Percentiles rank a stretch among this genome's conserved stretches.
Evolutionary conservation across 2,329 filamentous ascomycete species (phyloP).

Genomic region (Colletotrichum eremochloae): DNA sequence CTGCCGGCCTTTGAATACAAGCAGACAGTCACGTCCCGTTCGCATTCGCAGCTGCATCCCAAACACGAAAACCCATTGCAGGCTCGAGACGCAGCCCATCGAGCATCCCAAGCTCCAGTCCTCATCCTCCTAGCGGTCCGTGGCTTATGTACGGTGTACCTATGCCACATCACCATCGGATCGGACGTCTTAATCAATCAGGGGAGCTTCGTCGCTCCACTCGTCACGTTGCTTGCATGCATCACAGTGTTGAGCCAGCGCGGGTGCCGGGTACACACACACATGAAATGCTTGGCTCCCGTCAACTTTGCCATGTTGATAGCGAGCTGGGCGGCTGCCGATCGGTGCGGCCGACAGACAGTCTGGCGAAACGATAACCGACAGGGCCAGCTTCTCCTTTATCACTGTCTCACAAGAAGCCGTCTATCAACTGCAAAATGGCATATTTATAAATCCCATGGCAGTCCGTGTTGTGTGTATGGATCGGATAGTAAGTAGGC

Average conservation of each 20-base stretch:
- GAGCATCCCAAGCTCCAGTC: conserved; percentile 38
- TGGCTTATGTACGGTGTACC: background rate
- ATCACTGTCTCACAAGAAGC: background rate
- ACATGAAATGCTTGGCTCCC: conserved; percentile 26
- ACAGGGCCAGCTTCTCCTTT: conserved; percentile 25
- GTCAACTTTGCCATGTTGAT: conserved; percentile 3
- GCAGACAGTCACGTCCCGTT: conserved; percentile 7
- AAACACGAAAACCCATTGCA: conserved; percentile 27
- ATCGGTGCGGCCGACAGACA: conserved; percentile 3
- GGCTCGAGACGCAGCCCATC: conserved; percentile 23
- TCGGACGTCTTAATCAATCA: conserved; percentile 29
- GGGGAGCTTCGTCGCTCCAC: conserved; percentile 27
- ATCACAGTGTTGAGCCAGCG: conserved; percentile 12
- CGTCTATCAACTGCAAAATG: background rate
- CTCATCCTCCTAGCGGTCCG: background rate
- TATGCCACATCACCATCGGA: conserved; percentile 14
- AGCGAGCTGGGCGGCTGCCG: background rate
- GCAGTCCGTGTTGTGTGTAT: background rate
- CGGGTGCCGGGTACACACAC: conserved; percentile 9
- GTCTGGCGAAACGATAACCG: conserved; percentile 19
- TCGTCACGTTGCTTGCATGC: conserved; percentile 17
- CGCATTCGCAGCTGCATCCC: conserved; percentile 37
- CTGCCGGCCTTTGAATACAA: background rate
- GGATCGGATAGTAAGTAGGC: background rate
- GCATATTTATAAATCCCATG: conserved; percentile 24